These are phyloP conservation scores for Lichtheimia ramosa DNA, from an alignment of 371 early-diverging fungal genomes.

Conservation along the genomic window DNA sequence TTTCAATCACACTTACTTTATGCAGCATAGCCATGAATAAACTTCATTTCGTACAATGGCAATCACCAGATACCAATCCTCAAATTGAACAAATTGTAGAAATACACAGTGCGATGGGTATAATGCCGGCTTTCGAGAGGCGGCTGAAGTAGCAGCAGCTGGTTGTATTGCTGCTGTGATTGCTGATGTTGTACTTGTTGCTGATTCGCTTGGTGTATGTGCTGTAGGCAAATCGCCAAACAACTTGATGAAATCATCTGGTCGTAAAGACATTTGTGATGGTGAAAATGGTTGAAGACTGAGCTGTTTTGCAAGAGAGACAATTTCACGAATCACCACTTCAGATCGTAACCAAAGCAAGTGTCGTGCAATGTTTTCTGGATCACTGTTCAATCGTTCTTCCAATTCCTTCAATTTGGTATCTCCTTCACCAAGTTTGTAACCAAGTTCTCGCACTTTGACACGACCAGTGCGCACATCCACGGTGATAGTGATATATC, in stretches of 20 bases:
- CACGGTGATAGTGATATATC: conserved; percentile 53
- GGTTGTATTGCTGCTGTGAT: background rate
- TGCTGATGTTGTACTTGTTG: background rate
- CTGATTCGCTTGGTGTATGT: conserved; percentile 3
- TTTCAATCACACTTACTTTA: conserved; percentile 26
- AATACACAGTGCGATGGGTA: conserved; percentile 52
- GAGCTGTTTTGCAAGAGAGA: conserved; percentile 49
- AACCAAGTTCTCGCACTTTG: conserved; percentile 53
- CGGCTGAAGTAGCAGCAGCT: background rate
- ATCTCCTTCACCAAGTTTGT: conserved; percentile 52
- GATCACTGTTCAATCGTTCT: conserved; percentile 42
- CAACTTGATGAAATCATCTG: conserved; percentile 40
- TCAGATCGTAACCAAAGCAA: conserved; percentile 50
- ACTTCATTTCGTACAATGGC: conserved; percentile 44
- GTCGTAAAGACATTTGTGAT: conserved; percentile 40
- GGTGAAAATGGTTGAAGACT: conserved; percentile 45
- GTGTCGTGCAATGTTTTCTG: conserved; percentile 37
- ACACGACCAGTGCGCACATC: conserved; percentile 59
- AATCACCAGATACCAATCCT: conserved; percentile 49
- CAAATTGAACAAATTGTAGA: conserved; percentile 49
- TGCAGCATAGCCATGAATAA: conserved; percentile 45
- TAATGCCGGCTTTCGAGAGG: background rate
- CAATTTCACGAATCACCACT: conserved; percentile 48
- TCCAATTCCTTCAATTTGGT: conserved; percentile 42
- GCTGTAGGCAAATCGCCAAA: conserved; percentile 34